Evolutionary conservation across 116 monocot genomes (phyloP).

Genomic region (Phalaenopsis hybrid): DNA sequence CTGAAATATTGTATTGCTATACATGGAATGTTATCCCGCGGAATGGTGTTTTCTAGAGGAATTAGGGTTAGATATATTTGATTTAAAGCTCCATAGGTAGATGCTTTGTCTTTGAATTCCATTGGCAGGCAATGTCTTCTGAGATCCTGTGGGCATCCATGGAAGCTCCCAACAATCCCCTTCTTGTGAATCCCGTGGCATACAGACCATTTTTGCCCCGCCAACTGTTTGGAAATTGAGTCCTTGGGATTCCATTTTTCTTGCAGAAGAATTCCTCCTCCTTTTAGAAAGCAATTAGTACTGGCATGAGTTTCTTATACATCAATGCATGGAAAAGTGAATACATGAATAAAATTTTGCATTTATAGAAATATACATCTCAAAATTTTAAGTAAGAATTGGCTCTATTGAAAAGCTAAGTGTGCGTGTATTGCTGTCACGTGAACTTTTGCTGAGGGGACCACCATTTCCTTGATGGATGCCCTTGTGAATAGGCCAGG

Average conservation of each 20-base stretch:
- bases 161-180: slow-evolving; percentile 65
- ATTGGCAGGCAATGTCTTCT: slow-evolving; percentile 54
- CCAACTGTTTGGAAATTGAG: slow-evolving; percentile 64
- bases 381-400: background rate
- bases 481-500: background rate
- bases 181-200: slow-evolving; percentile 52
- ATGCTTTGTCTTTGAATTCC: slow-evolving; percentile 37
- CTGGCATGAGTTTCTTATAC: background rate
- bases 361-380: background rate
- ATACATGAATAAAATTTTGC: background rate
- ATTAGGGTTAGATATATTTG: background rate
- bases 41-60: background rate
- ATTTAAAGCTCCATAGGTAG: slow-evolving; percentile 11
- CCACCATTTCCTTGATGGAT: slow-evolving; percentile 12
- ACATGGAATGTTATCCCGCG: background rate
- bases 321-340: background rate
- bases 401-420: background rate
- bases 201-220: slow-evolving; percentile 68
- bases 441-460: slow-evolving; percentile 14
- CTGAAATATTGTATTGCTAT: background rate
- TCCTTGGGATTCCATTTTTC: slow-evolving; percentile 41
- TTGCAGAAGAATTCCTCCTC: slow-evolving; percentile 57
- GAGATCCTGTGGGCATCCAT: slow-evolving; percentile 57
- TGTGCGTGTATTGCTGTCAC: slow-evolving; percentile 4
- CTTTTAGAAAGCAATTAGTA: slow-evolving; percentile 9